A percentile compares a stretch with the other conserved stretches of the same genome.
These are phyloP conservation scores for Pseudogymnoascus sp. DNA, from an alignment of 2,329 filamentous ascomycete species.

Conservation along the genomic window DNA sequence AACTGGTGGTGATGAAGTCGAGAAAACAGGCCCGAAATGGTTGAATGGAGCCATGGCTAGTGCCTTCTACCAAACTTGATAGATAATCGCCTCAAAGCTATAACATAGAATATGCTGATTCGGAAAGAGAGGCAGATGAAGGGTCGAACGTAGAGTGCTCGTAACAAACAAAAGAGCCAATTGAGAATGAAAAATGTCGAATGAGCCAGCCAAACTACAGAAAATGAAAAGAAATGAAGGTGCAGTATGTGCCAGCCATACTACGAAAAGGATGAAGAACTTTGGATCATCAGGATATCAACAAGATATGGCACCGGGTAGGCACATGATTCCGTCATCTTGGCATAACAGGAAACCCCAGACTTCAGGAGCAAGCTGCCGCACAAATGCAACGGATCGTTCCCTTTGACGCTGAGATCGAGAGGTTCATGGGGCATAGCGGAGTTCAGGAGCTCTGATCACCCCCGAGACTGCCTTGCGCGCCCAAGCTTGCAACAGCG, in stretches of 20 bases:
- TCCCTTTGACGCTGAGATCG: neutral
- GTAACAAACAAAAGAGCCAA: slow-evolving; percentile 1
- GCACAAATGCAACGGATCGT: slow-evolving; percentile 1
- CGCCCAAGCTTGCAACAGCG: neutral
- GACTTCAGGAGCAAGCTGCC: slow-evolving; percentile 5
- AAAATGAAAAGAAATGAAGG: slow-evolving; percentile 2
- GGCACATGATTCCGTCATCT: slow-evolving; percentile 2
- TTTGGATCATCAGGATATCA: neutral
- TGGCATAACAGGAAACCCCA: neutral
- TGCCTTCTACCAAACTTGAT: neutral
- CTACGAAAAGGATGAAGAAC: slow-evolving; percentile 3
- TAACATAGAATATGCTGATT: slow-evolving; percentile 2
- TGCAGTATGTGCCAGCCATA: slow-evolving; percentile 5
- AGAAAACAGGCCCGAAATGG: neutral
- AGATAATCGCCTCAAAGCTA: neutral
- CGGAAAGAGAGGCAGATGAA: neutral
- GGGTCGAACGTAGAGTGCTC: neutral
- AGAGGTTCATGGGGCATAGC: neutral
- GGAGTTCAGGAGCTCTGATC: slow-evolving; percentile 3
- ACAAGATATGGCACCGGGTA: slow-evolving; percentile 1
- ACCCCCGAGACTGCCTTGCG: neutral
- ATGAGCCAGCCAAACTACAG: slow-evolving; percentile 5
- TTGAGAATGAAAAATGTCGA: slow-evolving; percentile 5
- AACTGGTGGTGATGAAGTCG: neutral
- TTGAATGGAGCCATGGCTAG: neutral